Evolutionary conservation across 23 red algal genomes (phyloP).

Genomic region (Cyanidiococcus yangmingshanensis): DNA sequence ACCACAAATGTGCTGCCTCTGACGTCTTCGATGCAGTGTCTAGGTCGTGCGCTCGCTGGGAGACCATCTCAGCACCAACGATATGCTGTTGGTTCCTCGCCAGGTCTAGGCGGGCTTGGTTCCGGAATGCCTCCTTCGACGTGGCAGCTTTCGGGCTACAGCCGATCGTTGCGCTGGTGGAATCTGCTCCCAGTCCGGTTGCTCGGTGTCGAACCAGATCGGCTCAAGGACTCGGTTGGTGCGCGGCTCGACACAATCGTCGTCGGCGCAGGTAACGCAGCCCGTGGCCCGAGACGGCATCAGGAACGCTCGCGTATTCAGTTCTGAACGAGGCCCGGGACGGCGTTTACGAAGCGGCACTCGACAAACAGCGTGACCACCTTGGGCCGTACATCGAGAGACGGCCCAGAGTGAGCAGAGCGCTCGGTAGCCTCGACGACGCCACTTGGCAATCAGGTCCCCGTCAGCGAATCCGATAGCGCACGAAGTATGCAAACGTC

Average conservation of each 20-base stretch:
- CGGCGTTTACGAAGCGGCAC: slow-evolving; percentile 11
- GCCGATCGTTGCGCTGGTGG: neutral
- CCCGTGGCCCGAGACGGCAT: neutral
- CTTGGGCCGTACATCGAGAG: neutral
- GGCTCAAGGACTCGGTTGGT: neutral
- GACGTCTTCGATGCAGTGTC: no score
- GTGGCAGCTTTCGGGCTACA: neutral
- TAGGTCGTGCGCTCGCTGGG: no score
- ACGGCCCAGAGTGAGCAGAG: slow-evolving; percentile 11
- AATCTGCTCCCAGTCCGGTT: neutral
- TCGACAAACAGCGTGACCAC: neutral
- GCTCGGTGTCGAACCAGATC: neutral
- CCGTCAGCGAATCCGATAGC: slow-evolving; percentile 11
- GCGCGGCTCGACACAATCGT: slow-evolving; percentile 12
- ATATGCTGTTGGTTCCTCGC: no score
- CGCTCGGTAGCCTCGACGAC: slow-evolving; percentile 7
- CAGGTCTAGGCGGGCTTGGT: no score
- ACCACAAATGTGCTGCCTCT: no score
- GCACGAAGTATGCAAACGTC: slow-evolving; percentile 9
- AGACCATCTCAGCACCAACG: no score
- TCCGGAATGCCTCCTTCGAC: no score
- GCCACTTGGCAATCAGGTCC: slow-evolving; percentile 21
- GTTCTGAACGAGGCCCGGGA: neutral
- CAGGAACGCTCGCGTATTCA: neutral
- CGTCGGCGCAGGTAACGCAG: slow-evolving; percentile 6